These are phyloP conservation scores for Xylaria nigripes DNA, from an alignment of 495 filamentous ascomycete species.

Conservation along the genomic window DNA sequence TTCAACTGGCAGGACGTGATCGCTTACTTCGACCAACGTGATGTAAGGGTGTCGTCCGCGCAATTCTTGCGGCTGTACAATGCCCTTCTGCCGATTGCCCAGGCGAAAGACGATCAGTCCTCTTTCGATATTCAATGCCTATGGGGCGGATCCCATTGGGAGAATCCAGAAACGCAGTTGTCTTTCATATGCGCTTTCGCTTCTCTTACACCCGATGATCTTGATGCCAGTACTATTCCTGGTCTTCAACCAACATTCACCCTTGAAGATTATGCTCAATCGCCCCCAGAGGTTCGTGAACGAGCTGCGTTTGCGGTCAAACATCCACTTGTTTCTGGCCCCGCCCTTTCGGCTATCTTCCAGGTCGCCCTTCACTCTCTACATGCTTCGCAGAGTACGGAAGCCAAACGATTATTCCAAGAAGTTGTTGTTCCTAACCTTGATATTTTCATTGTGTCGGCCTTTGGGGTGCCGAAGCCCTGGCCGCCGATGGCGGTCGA, in stretches of 20 bases:
- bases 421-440: slow-evolving; percentile 60
- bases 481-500: slow-evolving; percentile 50
- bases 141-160: slow-evolving; percentile 82
- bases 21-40: slow-evolving; percentile 71
- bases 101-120: slow-evolving; percentile 37
- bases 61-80: slow-evolving; percentile 78
- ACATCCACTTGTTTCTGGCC: slow-evolving; percentile 80
- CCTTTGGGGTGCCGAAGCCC: slow-evolving; percentile 52
- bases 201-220: slow-evolving; percentile 56
- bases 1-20: slow-evolving; percentile 81
- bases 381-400: slow-evolving; percentile 54
- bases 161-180: slow-evolving; percentile 74
- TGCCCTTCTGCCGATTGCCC: slow-evolving; percentile 61
- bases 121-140: slow-evolving; percentile 66
- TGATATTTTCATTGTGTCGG: slow-evolving; percentile 71
- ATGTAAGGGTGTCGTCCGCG: slow-evolving; percentile 59
- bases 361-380: slow-evolving; percentile 62
- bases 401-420: slow-evolving; percentile 60
- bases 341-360: slow-evolving; percentile 75
- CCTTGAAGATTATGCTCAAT: slow-evolving; percentile 64
- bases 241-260: slow-evolving; percentile 71
- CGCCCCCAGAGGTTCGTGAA: slow-evolving; percentile 58
- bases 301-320: slow-evolving; percentile 66
- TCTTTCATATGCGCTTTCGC: slow-evolving; percentile 82
- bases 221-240: slow-evolving; percentile 77